Evolutionary conservation across 306 rosid genomes (phyloP), one percentile per base, ranked within the genome.

Genomic region (Coriaria nepalensis): DNA sequence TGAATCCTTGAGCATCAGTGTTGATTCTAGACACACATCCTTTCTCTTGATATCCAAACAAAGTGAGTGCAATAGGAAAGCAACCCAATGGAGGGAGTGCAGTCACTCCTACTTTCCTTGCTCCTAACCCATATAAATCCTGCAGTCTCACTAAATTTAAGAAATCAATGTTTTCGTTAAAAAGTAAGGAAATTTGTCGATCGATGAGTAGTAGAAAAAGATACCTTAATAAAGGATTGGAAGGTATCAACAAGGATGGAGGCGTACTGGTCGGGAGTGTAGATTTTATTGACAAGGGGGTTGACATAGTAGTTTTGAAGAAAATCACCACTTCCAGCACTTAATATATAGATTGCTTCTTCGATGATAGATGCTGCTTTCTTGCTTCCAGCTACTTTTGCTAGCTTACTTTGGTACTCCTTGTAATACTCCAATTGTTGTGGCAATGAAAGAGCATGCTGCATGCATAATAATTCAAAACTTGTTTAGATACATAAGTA

Each of bases 51-150:
- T 7, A 49, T 40, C 94, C 94, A 55, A 82, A 82, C 13, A 77
- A 49, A 50, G 94, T 71, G 55, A 74, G 81, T 65, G 81, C 73
- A 50, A 72, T 73, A 10, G 98, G 96, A 51, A 90, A 58, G 70
- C 98, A 90, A 39, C 98, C 98, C 71, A 90, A 59, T 44, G 96
- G 96, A 36, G 98, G 96, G 6, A 90, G 78, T 75, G 95, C 77
- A 36, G 94, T 90, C 70, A 79, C 98, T 47, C 98, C 95, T 45
- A 90, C 62, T 64, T 64, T 90, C 64, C 96, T 82, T 3, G 81
- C 98, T 70, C 98, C 96, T 36, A 76, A 65, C 29, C 79, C 80
- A 62, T 85, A 76, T 80, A 82, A 67, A 5, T 20, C 61, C 98
- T 90, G 62, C 46, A 59, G 62, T 45, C 60, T 48, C 64, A 59